Conservation (phyloP, 371 early-diverging fungal species). For the Batkoa obscura region DNA sequence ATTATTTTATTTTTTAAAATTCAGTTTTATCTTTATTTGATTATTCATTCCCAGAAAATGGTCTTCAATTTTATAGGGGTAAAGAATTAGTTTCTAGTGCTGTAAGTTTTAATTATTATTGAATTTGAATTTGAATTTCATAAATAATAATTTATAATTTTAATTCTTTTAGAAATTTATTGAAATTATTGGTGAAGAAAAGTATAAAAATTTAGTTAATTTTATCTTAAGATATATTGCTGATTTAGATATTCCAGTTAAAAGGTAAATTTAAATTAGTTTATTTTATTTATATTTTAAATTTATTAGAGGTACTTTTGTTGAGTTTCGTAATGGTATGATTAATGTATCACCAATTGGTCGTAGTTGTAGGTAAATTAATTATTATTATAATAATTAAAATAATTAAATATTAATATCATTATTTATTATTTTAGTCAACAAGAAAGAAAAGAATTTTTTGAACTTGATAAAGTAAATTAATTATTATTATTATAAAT, state of each 20-base stretch:
- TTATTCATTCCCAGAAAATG: conserved; percentile 98
- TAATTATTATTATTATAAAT: background rate
- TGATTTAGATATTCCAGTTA: conserved; percentile 86
- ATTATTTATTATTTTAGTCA: conserved; percentile 16
- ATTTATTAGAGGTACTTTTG: conserved; percentile 77
- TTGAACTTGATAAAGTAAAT: conserved; percentile 66
- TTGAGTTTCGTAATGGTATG: conserved; percentile 99
- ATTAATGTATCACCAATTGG: conserved; percentile 99
- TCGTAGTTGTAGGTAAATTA: conserved; percentile 75
- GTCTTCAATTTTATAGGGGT: conserved; percentile 89
- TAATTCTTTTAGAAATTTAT: conserved; percentile 63
- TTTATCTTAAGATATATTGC: conserved; percentile 88
- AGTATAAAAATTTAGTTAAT: conserved; percentile 85
- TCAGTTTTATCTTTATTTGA: conserved; percentile 73
- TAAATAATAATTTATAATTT: background rate
- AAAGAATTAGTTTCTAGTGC: conserved; percentile 56
- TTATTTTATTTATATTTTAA: conserved; percentile 4
- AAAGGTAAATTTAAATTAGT: conserved; percentile 41
- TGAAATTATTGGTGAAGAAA: conserved; percentile 87
- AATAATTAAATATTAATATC: background rate
- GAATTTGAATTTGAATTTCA: background rate
- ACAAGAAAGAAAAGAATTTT: conserved; percentile 88
- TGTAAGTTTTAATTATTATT: background rate
- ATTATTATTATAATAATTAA: too few relatives aligned
- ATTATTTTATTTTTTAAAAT: background rate